These are phyloP conservation scores for Platanus orientalis DNA, from an alignment of 164 flowering plant species.

Conservation along the genomic window DNA sequence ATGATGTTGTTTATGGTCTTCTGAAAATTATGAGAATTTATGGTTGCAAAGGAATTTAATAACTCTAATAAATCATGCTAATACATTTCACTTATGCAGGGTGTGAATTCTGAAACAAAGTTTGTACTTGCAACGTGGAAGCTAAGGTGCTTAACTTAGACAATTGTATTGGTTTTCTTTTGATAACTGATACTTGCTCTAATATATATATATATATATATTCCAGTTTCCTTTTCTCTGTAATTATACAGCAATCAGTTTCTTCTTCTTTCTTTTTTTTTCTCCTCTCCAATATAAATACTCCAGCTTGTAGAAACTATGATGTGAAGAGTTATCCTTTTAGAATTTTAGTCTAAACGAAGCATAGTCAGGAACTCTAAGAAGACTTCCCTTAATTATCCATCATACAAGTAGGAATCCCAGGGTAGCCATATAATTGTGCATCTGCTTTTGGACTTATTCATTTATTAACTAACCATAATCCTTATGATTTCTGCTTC, in stretches of 20 bases:
- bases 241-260: background rate
- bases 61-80: background rate
- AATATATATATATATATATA: no score
- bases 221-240: background rate
- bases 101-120: constrained; percentile 23
- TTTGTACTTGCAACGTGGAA: constrained; percentile 66
- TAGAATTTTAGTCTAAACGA: no score
- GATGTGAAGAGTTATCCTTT: no score
- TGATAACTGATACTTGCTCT: no score
- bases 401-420: no score
- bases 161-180: no score
- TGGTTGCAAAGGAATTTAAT: background rate
- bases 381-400: background rate
- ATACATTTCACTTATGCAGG: constrained; percentile 33
- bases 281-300: background rate
- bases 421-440: background rate
- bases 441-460: background rate
- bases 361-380: no score
- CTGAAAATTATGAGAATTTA: background rate
- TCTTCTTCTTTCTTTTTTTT: background rate
- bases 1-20: background rate
- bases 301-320: no score
- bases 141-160: constrained; percentile 48
- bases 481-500: no score
- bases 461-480: no score